Base-by-base conservation (phyloP, 768 basidiomycete genomes). In the Trametes maxima region DNA sequence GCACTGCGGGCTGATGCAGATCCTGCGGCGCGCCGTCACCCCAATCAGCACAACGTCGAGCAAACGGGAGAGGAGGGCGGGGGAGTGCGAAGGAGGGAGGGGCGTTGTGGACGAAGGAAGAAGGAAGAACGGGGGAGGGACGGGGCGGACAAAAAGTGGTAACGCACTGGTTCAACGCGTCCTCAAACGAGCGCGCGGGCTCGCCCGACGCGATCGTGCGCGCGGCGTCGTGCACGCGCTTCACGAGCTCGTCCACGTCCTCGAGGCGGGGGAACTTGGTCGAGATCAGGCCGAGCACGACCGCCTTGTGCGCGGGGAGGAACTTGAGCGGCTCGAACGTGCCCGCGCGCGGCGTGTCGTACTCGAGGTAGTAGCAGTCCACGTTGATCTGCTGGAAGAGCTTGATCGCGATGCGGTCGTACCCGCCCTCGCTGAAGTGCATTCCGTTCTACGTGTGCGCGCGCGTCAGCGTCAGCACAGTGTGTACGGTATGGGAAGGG, bases 271-370 rank as follows among this genome's bases (percentile, higher is more conserved):
- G 73, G 59, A 79, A 71, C 67, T 81, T 81, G 28, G 77, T 77
- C 2, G 80, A 79, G 45, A 81, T 67, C 28, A 81, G 69, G 21
- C 80, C 80, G 36, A 81, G 72, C 39, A 81, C 74, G 53, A 79
- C 67, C 10, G 69, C 68, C 60, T 80, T 80, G 65, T 78, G 66
- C 44, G 73, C 70, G 1, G 85, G 85, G 12, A 87, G 75, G 63
- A 76, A 68, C 69, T 75, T 80, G 14, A 87, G 77, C n/a, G 85
- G 83, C 59, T 75, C 66, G 65, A 87, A 87, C 59, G 82, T 79
- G 25, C 86, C 86, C 1, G 85, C 80, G 49, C 85, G 83, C 62
- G 80, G 80, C n/a, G 81, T 83, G 70, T 88, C 86, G 69, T 85
- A 87, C 72, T 87, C 85, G 40, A 88, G 77, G 68, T 79, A 81